phyloP scores from a whole-genome alignment of 2,329 filamentous ascomycete species.

The Xylaria sp. region DNA sequence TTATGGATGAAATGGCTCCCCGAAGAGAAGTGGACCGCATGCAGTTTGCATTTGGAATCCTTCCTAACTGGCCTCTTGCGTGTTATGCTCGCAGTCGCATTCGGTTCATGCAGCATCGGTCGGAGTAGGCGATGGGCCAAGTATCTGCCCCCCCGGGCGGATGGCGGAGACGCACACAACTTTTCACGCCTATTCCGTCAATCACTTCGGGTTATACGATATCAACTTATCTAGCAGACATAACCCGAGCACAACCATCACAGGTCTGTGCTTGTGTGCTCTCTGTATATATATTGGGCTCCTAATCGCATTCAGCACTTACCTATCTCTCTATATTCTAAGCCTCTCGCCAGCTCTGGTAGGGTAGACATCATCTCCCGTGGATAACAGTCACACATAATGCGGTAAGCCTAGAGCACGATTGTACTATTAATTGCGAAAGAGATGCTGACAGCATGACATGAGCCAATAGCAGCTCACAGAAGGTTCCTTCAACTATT shows the following conservation, averaged over 20 bases:
- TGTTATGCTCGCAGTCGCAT: not conserved
- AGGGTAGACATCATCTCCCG: not conserved
- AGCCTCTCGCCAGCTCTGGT: not conserved
- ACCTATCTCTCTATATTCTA: not conserved
- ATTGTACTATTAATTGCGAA: slow-evolving; percentile 6
- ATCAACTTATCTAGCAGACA: not conserved
- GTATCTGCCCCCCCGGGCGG: not conserved
- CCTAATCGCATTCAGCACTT: slow-evolving; percentile 19
- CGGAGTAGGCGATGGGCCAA: slow-evolving; percentile 31
- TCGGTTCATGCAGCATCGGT: slow-evolving; percentile 11
- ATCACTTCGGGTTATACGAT: slow-evolving; percentile 11
- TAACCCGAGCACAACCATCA: not conserved
- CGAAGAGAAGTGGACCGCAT: not conserved
- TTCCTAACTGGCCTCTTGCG: not conserved
- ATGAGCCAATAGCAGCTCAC: slow-evolving; percentile 9
- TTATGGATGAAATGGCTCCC: not conserved
- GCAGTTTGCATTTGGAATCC: not conserved
- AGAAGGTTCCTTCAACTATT: not conserved
- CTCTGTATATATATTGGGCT: not conserved
- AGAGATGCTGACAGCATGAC: slow-evolving; percentile 32
- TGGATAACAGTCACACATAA: not conserved
- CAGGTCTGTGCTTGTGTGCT: not conserved
- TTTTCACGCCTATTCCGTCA: not conserved
- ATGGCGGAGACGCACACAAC: not conserved
- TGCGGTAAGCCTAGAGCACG: slow-evolving; percentile 26